These are phyloP conservation scores for Phialophora verrucosa DNA, from an alignment of 2,329 filamentous ascomycete genomes.

Conservation along the genomic window DNA sequence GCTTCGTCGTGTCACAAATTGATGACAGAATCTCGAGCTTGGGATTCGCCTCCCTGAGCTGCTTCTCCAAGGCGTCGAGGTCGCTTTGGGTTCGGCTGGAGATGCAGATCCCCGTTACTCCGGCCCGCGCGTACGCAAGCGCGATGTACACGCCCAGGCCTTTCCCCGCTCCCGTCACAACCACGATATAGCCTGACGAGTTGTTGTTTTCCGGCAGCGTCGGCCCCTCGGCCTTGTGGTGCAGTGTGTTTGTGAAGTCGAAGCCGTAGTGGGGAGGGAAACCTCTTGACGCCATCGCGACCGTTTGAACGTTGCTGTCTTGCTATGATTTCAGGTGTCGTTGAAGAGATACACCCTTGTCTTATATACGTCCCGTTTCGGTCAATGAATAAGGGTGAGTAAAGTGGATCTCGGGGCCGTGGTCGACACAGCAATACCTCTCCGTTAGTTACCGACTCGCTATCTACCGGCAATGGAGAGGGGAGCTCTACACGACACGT, in stretches of 20 bases:
- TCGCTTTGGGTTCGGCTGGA: constrained; percentile 41
- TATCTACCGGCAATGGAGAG: too few species aligned
- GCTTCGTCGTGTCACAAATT: constrained; percentile 35
- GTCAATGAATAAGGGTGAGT: neutral
- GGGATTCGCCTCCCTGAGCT: constrained; percentile 40
- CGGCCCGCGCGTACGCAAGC: constrained; percentile 43
- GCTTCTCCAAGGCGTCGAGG: constrained; percentile 33
- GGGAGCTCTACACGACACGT: too few species aligned
- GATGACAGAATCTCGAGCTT: constrained; percentile 43
- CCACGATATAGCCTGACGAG: constrained; percentile 37
- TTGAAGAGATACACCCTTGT: neutral
- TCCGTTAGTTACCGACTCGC: too few species aligned
- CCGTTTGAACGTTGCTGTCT: neutral
- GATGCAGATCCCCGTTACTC: constrained; percentile 48
- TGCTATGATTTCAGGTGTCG: neutral
- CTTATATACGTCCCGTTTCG: neutral
- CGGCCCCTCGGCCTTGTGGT: constrained; percentile 29
- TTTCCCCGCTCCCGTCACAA: constrained; percentile 47
- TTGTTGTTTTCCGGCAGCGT: constrained; percentile 34
- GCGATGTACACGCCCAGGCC: constrained; percentile 47
- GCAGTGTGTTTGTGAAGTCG: constrained; percentile 27
- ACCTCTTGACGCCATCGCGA: neutral
- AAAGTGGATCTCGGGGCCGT: neutral
- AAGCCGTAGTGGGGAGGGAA: constrained; percentile 25
- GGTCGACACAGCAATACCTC: too few species aligned